Evolutionary conservation across 148 eudicot species (phyloP).

Genomic region (Camellia granthamiana): DNA sequence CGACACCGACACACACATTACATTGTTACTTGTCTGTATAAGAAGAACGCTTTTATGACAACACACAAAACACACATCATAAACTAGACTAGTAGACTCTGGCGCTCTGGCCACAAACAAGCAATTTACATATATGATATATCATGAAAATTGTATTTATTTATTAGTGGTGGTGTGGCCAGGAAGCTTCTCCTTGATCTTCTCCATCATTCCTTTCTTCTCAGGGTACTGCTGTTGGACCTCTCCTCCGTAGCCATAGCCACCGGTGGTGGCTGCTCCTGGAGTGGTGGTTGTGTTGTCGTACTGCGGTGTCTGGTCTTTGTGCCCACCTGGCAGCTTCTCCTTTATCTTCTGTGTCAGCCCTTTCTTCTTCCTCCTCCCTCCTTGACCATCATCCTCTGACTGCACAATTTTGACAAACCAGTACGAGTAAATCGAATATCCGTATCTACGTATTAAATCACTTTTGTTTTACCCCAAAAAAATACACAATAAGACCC

Average conservation of each 20-base stretch:
- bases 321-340: slow-evolving; percentile 57
- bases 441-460: no score
- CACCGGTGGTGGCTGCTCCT: slow-evolving; percentile 14
- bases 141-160: no score
- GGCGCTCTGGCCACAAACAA: no score
- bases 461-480: no score
- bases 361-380: slow-evolving; percentile 66
- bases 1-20: no score
- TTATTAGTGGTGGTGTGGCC: slow-evolving; percentile 28
- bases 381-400: slow-evolving; percentile 35
- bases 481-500: not conserved
- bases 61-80: no score
- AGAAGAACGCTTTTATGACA: no score
- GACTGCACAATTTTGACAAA: not conserved
- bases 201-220: slow-evolving; percentile 82
- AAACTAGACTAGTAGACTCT: no score
- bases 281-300: slow-evolving; percentile 14
- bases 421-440: not conserved
- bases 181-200: slow-evolving; percentile 79
- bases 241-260: slow-evolving; percentile 9
- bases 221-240: slow-evolving; percentile 15
- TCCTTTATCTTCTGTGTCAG: slow-evolving; percentile 66
- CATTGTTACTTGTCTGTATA: no score
- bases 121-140: no score
- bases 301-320: slow-evolving; percentile 17